Evolutionary conservation across 1,284 basidiomycete species (phyloP).

Genomic region (Neolentinus lepideus): DNA sequence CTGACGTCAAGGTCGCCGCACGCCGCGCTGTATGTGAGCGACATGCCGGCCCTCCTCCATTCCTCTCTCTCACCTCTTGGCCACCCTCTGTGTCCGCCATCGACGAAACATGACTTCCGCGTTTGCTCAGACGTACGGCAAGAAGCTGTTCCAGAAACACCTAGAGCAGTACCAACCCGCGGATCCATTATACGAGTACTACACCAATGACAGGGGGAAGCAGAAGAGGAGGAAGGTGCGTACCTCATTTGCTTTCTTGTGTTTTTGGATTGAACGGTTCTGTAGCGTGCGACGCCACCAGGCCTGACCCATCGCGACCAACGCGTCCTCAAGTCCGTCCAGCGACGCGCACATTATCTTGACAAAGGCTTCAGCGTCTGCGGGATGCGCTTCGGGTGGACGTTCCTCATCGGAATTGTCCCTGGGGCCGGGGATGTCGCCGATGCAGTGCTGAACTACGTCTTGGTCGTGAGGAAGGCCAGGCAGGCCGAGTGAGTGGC

Average conservation of each 20-base stretch:
- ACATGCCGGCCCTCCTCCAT: not conserved
- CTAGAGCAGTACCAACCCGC: slow-evolving; percentile 58
- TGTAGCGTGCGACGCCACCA: slow-evolving; percentile 64
- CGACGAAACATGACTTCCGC: slow-evolving; percentile 29
- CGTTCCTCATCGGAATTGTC: slow-evolving; percentile 74
- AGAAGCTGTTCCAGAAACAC: slow-evolving; percentile 55
- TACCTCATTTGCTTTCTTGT: slow-evolving; percentile 7
- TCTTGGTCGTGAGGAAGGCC: slow-evolving; percentile 74
- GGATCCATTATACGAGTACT: slow-evolving; percentile 79
- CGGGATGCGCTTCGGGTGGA: slow-evolving; percentile 86
- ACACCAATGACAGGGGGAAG: slow-evolving; percentile 60
- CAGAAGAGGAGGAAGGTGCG: slow-evolving; percentile 64
- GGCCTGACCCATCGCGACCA: slow-evolving; percentile 76
- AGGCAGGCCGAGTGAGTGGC: slow-evolving; percentile 47
- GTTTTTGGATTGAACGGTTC: not conserved
- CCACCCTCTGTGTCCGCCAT: no score
- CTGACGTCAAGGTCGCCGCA: no score
- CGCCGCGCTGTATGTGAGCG: no score
- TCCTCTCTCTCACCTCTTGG: no score
- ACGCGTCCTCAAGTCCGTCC: slow-evolving; percentile 70
- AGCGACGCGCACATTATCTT: slow-evolving; percentile 80
- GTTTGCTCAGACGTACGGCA: slow-evolving; percentile 38
- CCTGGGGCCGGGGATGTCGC: slow-evolving; percentile 67
- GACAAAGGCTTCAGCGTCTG: slow-evolving; percentile 87
- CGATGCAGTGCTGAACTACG: slow-evolving; percentile 66